Evolutionary conservation across 148 eudicot species (phyloP).

Genomic region (Fagopyrum tataricum): DNA sequence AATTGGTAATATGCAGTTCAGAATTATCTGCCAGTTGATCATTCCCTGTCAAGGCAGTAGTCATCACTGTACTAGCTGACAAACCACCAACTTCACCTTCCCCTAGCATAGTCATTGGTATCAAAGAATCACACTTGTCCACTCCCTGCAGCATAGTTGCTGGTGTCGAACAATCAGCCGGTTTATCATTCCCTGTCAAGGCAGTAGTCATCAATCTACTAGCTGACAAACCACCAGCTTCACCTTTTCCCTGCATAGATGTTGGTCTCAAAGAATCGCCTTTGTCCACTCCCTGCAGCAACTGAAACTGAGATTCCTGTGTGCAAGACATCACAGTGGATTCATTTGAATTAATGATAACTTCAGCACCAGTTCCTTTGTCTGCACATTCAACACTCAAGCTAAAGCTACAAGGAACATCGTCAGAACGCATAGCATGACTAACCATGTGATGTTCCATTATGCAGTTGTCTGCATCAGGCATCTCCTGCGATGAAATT

Average conservation of each 20-base stretch:
- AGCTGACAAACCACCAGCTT: conserved; percentile 15
- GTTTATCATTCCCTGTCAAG: conserved; percentile 18
- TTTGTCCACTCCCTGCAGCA: conserved; percentile 22
- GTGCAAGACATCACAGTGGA: conserved; percentile 10
- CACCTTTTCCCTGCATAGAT: conserved; percentile 15
- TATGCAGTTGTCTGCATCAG: not conserved
- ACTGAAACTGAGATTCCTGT: conserved; percentile 17
- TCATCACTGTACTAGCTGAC: conserved; percentile 19
- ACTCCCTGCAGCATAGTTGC: conserved; percentile 17
- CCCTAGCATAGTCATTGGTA: conserved; percentile 13
- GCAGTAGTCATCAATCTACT: conserved; percentile 19
- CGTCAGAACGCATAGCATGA: conserved; percentile 1
- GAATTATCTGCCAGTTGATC: conserved; percentile 20
- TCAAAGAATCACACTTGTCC: conserved; percentile 14
- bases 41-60: conserved; percentile 16
- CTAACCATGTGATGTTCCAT: not conserved
- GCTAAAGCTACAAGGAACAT: not conserved
- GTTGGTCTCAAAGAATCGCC: conserved; percentile 15
- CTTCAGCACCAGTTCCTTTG: conserved; percentile 7
- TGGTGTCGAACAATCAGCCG: conserved; percentile 13
- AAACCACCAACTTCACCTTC: conserved; percentile 18
- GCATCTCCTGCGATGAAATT: conserved; percentile 3
- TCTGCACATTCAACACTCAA: conserved; percentile 2
- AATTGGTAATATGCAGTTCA: conserved; percentile 19
- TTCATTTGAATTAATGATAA: not conserved